Evolutionary conservation across 306 rosid species (phyloP).

Genomic region (Casuarina cunninghamiana): DNA sequence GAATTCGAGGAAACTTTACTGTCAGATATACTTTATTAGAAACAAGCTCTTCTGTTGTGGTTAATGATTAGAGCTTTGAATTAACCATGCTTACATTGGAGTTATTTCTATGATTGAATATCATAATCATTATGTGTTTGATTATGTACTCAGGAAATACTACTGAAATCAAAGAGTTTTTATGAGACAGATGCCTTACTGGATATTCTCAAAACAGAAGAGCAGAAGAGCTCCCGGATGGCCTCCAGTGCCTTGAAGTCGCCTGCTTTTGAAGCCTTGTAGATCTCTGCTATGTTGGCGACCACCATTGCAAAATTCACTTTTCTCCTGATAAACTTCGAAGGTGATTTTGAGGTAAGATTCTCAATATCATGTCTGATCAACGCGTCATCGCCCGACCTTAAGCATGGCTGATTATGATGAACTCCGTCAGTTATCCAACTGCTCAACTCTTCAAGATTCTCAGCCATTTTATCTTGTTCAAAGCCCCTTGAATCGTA

Average conservation of each 20-base stretch:
- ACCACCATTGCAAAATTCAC: slow-evolving; percentile 46
- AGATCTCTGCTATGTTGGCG: slow-evolving; percentile 42
- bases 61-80: not conserved
- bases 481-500: slow-evolving; percentile 44
- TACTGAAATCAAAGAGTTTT: not conserved
- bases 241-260: slow-evolving; percentile 38
- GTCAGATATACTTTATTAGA: not conserved
- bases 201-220: slow-evolving; percentile 24
- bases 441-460: slow-evolving; percentile 28
- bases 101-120: not conserved
- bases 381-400: slow-evolving; percentile 20
- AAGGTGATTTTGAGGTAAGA: slow-evolving; percentile 24
- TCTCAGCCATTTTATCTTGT: slow-evolving; percentile 10
- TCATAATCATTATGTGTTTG: not conserved
- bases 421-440: slow-evolving; percentile 46
- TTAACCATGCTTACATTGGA: not conserved
- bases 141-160: not conserved
- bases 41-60: not conserved
- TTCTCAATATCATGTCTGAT: slow-evolving; percentile 9
- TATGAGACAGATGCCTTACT: slow-evolving; percentile 16
- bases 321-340: slow-evolving; percentile 35
- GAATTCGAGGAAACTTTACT: no score
- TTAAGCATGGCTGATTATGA: slow-evolving; percentile 42
- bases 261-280: slow-evolving; percentile 32
- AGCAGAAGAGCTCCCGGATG: slow-evolving; percentile 35